These are phyloP conservation scores for Beauveria scarabaeidicola DNA, from an alignment of 2,329 filamentous ascomycete genomes.

Conservation along the genomic window DNA sequence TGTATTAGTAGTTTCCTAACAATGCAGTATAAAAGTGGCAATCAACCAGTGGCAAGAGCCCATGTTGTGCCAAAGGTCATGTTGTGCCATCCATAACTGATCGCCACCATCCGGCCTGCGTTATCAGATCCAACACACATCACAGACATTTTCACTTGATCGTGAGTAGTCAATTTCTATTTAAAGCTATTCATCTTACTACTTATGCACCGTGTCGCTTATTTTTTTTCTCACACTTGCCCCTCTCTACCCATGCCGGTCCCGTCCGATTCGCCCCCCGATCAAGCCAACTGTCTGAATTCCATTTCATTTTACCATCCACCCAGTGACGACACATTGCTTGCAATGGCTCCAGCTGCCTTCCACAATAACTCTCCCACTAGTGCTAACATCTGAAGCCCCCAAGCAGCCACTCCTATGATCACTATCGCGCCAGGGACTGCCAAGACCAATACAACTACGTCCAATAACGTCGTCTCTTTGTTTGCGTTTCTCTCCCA, in stretches of 20 bases:
- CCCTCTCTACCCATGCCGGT: neutral
- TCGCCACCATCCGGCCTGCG: neutral
- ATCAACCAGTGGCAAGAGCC: too few relatives aligned
- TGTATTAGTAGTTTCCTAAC: too few relatives aligned
- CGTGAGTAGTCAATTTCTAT: neutral
- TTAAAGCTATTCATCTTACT: neutral
- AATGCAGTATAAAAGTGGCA: too few relatives aligned
- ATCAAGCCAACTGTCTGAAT: neutral
- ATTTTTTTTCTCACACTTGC: neutral
- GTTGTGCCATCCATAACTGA: too few relatives aligned
- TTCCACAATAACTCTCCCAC: constrained; percentile 14
- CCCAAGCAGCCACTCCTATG: constrained; percentile 19
- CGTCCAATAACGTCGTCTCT: constrained; percentile 16
- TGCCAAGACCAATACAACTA: constrained; percentile 19
- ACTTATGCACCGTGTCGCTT: neutral
- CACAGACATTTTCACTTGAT: neutral
- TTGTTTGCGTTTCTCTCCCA: constrained; percentile 21
- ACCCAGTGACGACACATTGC: constrained; percentile 14
- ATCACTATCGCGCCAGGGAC: constrained; percentile 20
- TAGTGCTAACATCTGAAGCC: constrained; percentile 18
- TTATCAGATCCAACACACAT: neutral
- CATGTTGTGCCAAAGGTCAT: too few relatives aligned
- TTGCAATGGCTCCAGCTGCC: constrained; percentile 14
- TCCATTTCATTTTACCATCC: constrained; percentile 4
- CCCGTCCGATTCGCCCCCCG: neutral